phyloP scores from a whole-genome alignment of 148 eudicot species.

The Pouteria glomerata region DNA sequence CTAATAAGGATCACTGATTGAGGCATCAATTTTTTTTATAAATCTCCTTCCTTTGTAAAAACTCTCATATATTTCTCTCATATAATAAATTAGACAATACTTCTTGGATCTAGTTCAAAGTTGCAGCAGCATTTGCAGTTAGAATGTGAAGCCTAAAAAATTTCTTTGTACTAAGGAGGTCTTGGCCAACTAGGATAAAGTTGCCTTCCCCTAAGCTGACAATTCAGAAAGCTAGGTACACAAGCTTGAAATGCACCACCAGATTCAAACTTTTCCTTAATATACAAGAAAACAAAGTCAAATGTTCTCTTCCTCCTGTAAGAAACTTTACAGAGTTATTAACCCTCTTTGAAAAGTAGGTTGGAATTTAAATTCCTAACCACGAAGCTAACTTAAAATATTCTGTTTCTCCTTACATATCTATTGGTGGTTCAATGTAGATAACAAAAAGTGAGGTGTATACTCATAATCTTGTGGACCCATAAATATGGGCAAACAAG shows the following conservation, averaged over 20 bases:
- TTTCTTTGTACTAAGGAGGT: neutral
- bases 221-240: neutral
- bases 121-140: neutral
- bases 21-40: neutral
- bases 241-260: neutral
- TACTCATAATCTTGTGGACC: neutral
- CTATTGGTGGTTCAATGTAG: neutral
- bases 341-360: neutral
- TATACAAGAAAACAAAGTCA: neutral
- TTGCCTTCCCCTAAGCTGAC: neutral
- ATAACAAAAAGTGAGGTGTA: neutral
- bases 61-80: too few relatives aligned
- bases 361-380: neutral
- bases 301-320: neutral
- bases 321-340: neutral
- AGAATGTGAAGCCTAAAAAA: neutral
- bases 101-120: conserved; percentile 2
- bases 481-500: neutral
- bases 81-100: too few relatives aligned
- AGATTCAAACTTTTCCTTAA: neutral
- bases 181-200: neutral
- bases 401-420: neutral
- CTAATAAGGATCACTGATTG: conserved; percentile 16
- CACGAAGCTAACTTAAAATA: neutral
- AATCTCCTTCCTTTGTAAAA: conserved; percentile 7